Evolutionary conservation across 2,329 filamentous ascomycete genomes (phyloP), one percentile per base, ranked within the genome.

Genomic region (Rutstroemia sp.): DNA sequence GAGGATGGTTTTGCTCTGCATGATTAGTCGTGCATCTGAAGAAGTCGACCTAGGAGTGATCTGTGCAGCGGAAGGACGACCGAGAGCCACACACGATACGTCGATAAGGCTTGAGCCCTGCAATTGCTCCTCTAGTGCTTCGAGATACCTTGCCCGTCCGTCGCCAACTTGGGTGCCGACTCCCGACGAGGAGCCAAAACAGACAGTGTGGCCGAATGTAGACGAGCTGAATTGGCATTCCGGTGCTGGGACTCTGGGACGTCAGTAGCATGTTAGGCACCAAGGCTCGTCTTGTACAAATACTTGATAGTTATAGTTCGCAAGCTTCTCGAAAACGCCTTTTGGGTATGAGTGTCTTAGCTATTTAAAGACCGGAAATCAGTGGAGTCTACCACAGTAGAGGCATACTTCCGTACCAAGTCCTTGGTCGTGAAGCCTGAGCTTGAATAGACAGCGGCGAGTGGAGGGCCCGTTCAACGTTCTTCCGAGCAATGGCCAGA

Each of bases 21-120:
- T 48, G 44, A 49, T 19, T 25, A n/a, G 25, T 38, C 34, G 36
- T 49, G 52, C 52, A 54, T n/a, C 34, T 54, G 51, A 39, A 54
- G 52, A 54, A 36, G 30, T 51, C 12, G 47, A 55, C 46, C 53
- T 40, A 36, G 19, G 46, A 34, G 38, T 55, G 53, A 55, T 55
- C 53, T 51, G 53, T 55, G 53, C 53, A 51, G 47, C 53, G 46
- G 45, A 44, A 42, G 38, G 50, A 55, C 38, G 36, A 36, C 21
- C 45, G 34, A 49, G 19, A 42, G 19, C 16, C 25, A 17, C 12
- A 14, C 42, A 46, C 16, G 16, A 42, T 19, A 19, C 19, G 19
- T 19, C 19, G 19, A 19, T n/a, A 42, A 42, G 16, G 17, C 39
- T 19, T 19, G 16, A 12, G 39, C 39, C 17, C 17, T n/a, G 16